Evolutionary conservation across 1,284 basidiomycete species (phyloP), one percentile per base, ranked within the genome.

Genomic region (Amylostereum chailletii): DNA sequence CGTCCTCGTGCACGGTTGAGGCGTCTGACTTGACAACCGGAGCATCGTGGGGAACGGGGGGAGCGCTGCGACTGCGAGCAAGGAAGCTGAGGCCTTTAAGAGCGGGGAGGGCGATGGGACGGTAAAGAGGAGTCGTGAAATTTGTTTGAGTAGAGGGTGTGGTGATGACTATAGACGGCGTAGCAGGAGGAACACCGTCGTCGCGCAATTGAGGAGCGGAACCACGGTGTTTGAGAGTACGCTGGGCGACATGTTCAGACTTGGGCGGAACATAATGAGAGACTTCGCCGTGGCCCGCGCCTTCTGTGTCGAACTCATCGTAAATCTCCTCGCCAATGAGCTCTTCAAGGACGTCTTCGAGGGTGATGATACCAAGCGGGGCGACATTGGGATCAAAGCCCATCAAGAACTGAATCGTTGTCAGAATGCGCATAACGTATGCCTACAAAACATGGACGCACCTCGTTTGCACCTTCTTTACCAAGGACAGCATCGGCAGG

Each of bases 331-430:
- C 89, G 26, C 90, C 90, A 48, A 93, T 91, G 5, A 93, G 72
- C 61, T 92, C 90, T 77, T 95, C 92, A 6, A 95, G 72, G 11
- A 95, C 90, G 57, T 95, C 92, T 65, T 95, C 93, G 2, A 95
- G 75, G 1, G 93, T 95, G 56, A 95, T 94, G 62, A 95, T 92
- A 52, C 93, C 93, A 29, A 95, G 71, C 1, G 91, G 91, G 72
- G 81, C 83, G 33, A 87, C 73, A 32, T 82, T 77, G 0, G 76
- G 83, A 62, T 84, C 87, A 44, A 88, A 76, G 46, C 75, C 77
- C 68, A 86, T 81, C 60, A 90, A 69, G 66, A 91, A 89, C 76
- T 86, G 26, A 2, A 50, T 51, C 42, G 29, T 34, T 26, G 51
- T 19, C 7, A 34, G n/a, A 29, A n/a, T 7, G 40, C 39, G 34